Base-by-base conservation (phyloP, 768 basidiomycete species). In the Tremella yokohamensis region DNA sequence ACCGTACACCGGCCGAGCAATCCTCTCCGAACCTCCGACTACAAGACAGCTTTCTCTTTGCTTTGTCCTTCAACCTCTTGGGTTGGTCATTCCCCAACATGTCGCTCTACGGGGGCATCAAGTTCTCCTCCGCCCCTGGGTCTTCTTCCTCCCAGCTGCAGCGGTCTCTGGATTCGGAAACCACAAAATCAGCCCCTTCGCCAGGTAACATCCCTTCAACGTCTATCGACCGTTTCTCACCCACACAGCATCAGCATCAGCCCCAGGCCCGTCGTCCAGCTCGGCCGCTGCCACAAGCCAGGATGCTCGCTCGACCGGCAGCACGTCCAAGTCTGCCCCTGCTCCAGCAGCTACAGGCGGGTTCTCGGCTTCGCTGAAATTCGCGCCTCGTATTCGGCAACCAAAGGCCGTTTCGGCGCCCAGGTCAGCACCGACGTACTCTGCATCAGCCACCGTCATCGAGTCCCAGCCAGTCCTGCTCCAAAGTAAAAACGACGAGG, bases 21-120 rank as follows among this genome's bases (percentile, higher is more conserved):
- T 4, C n/a, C 29, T 34, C 29, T 34, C 29, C 11, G 29, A 34
- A 11, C 29, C 29, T 34, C 29, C 11, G 29, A 34, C 29, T 11
- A 11, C 29, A 4, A 11, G 11, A 34, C 4, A 34, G 29, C 29
- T 34, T 11, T 34, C 6, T 34, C 29, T 34, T 34, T 34, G 29
- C 29, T 34, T 34, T 34, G 29, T 34, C 29, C 29, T 34, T 34
- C 11, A 11, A 34, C 29, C 11, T 4, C 29, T 34, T 11, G n/a
- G 29, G 11, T 11, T 6, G 29, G 4, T 4, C 29, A 4, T 34
- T 11, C 6, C 6, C 29, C 29, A 45, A 8, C 50, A 73, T 73
- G 71, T 73, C 71, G n/a, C 59, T 73, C 1, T 73, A 69, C 55
- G 61, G 68, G 26, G 71, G 71, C n/a, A 73, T 73, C 62, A 73